These are phyloP conservation scores for Aspergillus brasiliensis DNA, from an alignment of 2,329 filamentous ascomycete genomes.

Conservation along the genomic window DNA sequence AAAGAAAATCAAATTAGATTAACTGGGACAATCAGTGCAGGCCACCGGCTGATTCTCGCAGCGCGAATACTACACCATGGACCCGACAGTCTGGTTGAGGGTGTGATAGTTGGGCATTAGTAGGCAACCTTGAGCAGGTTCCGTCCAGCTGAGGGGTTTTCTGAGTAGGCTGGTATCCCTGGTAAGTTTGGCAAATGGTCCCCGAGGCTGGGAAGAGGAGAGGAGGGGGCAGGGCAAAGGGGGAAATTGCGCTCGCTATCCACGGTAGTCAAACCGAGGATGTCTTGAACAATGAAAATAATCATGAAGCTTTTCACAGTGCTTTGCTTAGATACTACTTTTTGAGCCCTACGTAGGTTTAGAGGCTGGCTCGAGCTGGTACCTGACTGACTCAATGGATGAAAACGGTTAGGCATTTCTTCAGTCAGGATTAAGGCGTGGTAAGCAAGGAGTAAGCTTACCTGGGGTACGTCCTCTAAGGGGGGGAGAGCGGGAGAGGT, in stretches of 20 bases:
- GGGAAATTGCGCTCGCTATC: background rate
- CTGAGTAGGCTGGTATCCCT: background rate
- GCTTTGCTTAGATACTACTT: no score
- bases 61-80: constrained; percentile 20
- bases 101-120: constrained; percentile 31
- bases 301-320: background rate
- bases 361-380: background rate
- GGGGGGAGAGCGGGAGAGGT: no score
- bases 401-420: constrained; percentile 3
- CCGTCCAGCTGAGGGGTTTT: constrained; percentile 20
- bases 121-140: constrained; percentile 17
- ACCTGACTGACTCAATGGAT: constrained; percentile 6
- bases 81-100: constrained; percentile 30
- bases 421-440: constrained; percentile 4
- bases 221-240: no score
- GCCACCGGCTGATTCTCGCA: constrained; percentile 19
- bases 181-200: background rate
- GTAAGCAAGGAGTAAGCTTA: constrained; percentile 4
- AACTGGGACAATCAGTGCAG: constrained; percentile 10
- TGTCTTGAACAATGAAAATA: no score
- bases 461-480: constrained; percentile 1
- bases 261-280: background rate
- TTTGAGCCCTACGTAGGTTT: background rate
- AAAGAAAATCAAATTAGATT: constrained; percentile 14
- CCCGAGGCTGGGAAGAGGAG: background rate